These are phyloP conservation scores for Cenococcum geophilum DNA, from an alignment of 495 filamentous ascomycete species.

Conservation along the genomic window DNA sequence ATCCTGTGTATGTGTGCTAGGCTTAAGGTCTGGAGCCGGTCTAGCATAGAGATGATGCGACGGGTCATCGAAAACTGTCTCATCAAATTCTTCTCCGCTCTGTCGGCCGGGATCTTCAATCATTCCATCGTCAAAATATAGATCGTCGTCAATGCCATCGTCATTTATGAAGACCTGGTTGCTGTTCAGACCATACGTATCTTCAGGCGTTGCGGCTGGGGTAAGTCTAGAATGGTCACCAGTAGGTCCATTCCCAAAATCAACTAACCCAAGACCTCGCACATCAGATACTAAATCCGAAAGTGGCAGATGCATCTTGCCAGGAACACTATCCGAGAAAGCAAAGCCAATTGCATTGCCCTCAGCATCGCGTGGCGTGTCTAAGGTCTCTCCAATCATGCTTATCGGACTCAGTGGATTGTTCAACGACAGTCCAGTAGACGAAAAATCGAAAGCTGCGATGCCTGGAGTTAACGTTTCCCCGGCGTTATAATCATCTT, in stretches of 20 bases:
- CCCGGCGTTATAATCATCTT: conserved; percentile 47
- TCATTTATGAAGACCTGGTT: conserved; percentile 47
- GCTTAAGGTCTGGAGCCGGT: conserved; percentile 4
- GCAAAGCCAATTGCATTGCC: conserved; percentile 28
- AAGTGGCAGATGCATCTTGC: conserved; percentile 13
- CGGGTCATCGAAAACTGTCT: conserved; percentile 35
- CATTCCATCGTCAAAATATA: conserved; percentile 39
- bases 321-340: conserved; percentile 15
- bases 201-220: conserved; percentile 53
- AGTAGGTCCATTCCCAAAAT: conserved; percentile 8
- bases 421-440: conserved; percentile 7
- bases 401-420: conserved; percentile 21
- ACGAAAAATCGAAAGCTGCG: conserved; percentile 25
- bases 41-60: conserved; percentile 26
- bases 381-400: conserved; percentile 12
- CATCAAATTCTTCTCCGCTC: conserved; percentile 31
- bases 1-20: conserved; percentile 10
- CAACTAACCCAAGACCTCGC: conserved; percentile 21
- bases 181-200: conserved; percentile 61
- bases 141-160: conserved; percentile 27
- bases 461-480: conserved; percentile 30
- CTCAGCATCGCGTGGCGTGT: conserved; percentile 23
- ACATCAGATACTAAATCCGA: conserved; percentile 10
- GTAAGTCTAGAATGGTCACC: conserved; percentile 11
- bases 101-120: conserved; percentile 30